These are phyloP conservation scores for Hepatocystis sp. DNA, from an alignment of 169 alveolate species.

Conservation along the genomic window DNA sequence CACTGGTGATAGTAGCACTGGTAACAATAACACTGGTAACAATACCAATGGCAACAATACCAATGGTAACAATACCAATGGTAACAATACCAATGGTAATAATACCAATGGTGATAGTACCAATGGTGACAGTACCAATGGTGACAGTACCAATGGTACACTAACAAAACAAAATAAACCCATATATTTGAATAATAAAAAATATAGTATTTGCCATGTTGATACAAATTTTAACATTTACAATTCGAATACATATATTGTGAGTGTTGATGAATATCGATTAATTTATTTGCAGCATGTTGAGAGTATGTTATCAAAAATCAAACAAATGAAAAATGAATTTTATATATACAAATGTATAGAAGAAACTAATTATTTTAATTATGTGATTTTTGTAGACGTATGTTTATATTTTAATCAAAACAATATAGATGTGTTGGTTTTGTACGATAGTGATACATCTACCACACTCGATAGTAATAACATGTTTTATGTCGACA, in stretches of 20 bases:
- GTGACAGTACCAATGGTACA: no score
- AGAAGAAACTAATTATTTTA: slow-evolving; percentile 46
- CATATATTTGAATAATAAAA: slow-evolving; percentile 17
- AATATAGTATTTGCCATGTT: slow-evolving; percentile 7
- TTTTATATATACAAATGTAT: slow-evolving; percentile 53
- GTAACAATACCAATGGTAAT: no score
- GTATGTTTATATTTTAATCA: slow-evolving; percentile 64
- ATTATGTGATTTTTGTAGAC: slow-evolving; percentile 34
- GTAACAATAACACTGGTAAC: no score
- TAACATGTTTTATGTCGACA: no score
- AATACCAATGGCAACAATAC: no score
- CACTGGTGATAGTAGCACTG: no score
- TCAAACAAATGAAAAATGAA: slow-evolving; percentile 15
- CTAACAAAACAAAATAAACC: no score
- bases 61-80: no score
- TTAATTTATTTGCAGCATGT: slow-evolving; percentile 23
- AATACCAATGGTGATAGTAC: no score
- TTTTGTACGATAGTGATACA: slow-evolving; percentile 16
- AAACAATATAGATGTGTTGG: slow-evolving; percentile 25
- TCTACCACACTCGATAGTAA: no score
- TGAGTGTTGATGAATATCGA: slow-evolving; percentile 40
- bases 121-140: no score
- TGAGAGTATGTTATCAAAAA: slow-evolving; percentile 19
- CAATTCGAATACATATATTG: slow-evolving; percentile 18
- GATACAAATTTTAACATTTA: slow-evolving; percentile 20